Evolutionary conservation across 345 rosid species (phyloP).

Genomic region (Erysimum cheiranthoides): DNA sequence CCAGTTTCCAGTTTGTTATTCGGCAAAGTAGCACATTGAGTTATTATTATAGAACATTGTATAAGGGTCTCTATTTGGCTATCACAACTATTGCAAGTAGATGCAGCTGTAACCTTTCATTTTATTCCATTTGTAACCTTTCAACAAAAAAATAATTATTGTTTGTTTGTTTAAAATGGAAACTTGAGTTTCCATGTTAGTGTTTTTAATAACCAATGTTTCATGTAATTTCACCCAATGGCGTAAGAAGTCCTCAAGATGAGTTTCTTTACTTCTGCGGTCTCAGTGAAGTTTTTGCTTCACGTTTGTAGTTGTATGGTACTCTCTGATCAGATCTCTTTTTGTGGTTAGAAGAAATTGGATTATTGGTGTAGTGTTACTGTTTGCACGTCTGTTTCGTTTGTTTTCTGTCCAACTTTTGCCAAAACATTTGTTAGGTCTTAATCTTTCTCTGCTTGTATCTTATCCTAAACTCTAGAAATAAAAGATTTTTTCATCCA

Average conservation of each 20-base stretch:
- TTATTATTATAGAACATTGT: no score
- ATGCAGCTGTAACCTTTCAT: no score
- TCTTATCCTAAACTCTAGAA: background rate
- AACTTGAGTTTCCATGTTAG: no score
- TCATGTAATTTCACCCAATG: conserved; percentile 50
- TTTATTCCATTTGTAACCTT: no score
- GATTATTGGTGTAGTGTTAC: conserved; percentile 11
- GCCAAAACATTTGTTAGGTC: conserved; percentile 37
- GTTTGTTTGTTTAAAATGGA: no score
- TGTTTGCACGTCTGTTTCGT: conserved; percentile 24
- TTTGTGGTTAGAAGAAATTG: conserved; percentile 14
- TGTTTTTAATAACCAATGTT: no score
- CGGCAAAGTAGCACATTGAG: no score
- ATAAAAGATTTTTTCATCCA: conserved; percentile 21
- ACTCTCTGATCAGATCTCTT: conserved; percentile 15
- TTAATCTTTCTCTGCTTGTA: conserved; percentile 17
- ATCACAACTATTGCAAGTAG: no score
- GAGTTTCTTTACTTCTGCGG: conserved; percentile 26
- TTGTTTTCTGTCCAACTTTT: conserved; percentile 34
- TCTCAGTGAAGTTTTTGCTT: conserved; percentile 36
- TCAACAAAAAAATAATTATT: no score
- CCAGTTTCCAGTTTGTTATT: no score
- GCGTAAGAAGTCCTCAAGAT: conserved; percentile 73
- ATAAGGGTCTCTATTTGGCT: no score
- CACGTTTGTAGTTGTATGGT: conserved; percentile 35